Conservation (phyloP, 108 stramenopile species). For the Pseudonitzschia pungens region DNA sequence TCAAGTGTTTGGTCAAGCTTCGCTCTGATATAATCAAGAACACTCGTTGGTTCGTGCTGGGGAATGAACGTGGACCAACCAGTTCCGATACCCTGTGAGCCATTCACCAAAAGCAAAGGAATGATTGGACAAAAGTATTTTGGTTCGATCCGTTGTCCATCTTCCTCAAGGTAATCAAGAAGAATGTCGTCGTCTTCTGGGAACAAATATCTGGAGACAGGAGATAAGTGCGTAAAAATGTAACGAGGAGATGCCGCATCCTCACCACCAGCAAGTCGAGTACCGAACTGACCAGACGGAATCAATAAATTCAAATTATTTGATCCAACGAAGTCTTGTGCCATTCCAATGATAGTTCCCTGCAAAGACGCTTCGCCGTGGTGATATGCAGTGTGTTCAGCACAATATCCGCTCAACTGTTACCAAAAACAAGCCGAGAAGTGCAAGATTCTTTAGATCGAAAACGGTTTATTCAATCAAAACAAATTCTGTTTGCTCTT, state of each 20-base stretch:
- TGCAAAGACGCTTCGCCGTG: conserved; percentile 94
- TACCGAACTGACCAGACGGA: conserved; percentile 94
- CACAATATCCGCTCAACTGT: conserved; percentile 80
- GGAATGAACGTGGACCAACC: conserved; percentile 94
- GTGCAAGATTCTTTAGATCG: too few species aligned
- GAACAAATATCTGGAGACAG: conserved; percentile 73
- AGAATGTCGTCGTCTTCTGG: conserved; percentile 85
- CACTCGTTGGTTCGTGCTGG: conserved; percentile 76
- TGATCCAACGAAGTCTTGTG: conserved; percentile 93
- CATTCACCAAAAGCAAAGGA: conserved; percentile 87
- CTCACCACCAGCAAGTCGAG: conserved; percentile 82
- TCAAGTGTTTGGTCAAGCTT: conserved; percentile 50
- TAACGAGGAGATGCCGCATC: conserved; percentile 94
- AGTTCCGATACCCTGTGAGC: conserved; percentile 93
- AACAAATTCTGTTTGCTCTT: too few species aligned
- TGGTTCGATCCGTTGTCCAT: conserved; percentile 88
- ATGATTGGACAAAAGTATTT: conserved; percentile 82
- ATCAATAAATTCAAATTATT: conserved; percentile 89
- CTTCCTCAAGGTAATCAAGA: conserved; percentile 77
- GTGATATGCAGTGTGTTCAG: conserved; percentile 94
- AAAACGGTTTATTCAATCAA: too few species aligned
- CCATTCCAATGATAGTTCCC: conserved; percentile 92
- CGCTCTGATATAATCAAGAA: conserved; percentile 71
- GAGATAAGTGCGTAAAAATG: conserved; percentile 86
- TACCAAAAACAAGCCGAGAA: not conserved